phyloP scores from a whole-genome alignment of 2,329 filamentous ascomycete species.

The Ciborinia camelliae region DNA sequence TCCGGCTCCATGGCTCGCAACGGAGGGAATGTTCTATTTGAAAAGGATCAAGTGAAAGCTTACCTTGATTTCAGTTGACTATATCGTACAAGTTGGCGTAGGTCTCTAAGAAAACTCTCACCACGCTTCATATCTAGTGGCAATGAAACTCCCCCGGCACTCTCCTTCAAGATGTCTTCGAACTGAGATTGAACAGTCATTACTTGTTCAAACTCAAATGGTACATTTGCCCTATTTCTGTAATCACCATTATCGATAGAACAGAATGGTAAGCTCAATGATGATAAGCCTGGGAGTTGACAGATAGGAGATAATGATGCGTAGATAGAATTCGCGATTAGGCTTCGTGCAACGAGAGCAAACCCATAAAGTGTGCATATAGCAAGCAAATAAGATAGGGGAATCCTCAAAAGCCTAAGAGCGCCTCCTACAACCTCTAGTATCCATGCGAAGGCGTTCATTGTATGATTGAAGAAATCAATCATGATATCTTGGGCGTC shows the following conservation, averaged over 20 bases:
- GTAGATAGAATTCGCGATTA: slow-evolving; percentile 58
- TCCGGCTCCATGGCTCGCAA: background rate
- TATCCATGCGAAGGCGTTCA: slow-evolving; percentile 44
- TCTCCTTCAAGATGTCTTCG: slow-evolving; percentile 68
- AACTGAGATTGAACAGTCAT: slow-evolving; percentile 74
- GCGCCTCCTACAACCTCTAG: slow-evolving; percentile 56
- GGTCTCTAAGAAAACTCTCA: slow-evolving; percentile 69
- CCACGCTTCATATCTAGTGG: slow-evolving; percentile 77
- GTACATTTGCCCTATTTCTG: slow-evolving; percentile 29
- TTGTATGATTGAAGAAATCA: slow-evolving; percentile 24
- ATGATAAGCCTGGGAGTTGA: slow-evolving; percentile 61
- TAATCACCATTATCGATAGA: slow-evolving; percentile 28
- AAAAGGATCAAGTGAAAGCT: slow-evolving; percentile 2
- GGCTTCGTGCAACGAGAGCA: slow-evolving; percentile 57
- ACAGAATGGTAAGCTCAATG: slow-evolving; percentile 64
- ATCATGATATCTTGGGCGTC: slow-evolving; percentile 21
- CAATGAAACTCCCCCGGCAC: slow-evolving; percentile 61
- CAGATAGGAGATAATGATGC: slow-evolving; percentile 67
- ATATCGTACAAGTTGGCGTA: slow-evolving; percentile 68
- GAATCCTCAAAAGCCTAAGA: slow-evolving; percentile 59
- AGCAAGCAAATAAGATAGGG: slow-evolving; percentile 59
- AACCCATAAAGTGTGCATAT: slow-evolving; percentile 58
- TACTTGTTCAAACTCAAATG: slow-evolving; percentile 66
- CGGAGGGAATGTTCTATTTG: background rate
- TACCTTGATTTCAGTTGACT: slow-evolving; percentile 59